Base-by-base conservation (phyloP, 129 eudicot genomes). In the Artemisia tridentata region DNA sequence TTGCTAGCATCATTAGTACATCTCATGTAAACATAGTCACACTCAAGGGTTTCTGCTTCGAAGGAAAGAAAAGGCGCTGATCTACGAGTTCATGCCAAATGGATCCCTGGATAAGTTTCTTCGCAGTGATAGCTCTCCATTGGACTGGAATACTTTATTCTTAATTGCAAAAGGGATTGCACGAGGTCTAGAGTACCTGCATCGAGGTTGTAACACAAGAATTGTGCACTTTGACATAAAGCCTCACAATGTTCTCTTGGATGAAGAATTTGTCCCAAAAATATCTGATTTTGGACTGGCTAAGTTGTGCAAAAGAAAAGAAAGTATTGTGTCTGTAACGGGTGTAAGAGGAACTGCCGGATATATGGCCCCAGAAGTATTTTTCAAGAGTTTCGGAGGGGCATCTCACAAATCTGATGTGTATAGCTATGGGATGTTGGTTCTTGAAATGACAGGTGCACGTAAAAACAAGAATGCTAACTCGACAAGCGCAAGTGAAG, bases 391-490 rank as follows among this genome's bases (percentile, higher is more conserved):
- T 11, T 16, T 81, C 21, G 84, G 85, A 38, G 79, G 65, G n/a
- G 82, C 82, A 43, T 86, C 91, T 11, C 82, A 75, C 6, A 86
- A 83, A 72, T 83, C 88, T 2, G 88, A 86, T 75, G 88, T 86
- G 1, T 86, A 82, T 53, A 75, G 87, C 72, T 85, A 76, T 1
- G 84, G 88, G 34, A 77, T 86, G 83, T 64, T 77, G 83, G 55
- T 80, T 59, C 74, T 84, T 51, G 83, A 81, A 25, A 86, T 81
- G 83, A 71, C 75, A 0, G 68, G 69, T 16, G 58, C 54, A 27
- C 57, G 17, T 13, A 65, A 41, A 20, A 21, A 52, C 62, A 46
- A 67, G 17, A 45, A 34, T 4, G 5, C 58, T 45, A 27, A 8
- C 8, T 1, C 2, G 54, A 15, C 47, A 45, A 78, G 43, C 31